Conservation (phyloP, 2,329 filamentous ascomycete genomes). For the Xylaria sp. region DNA sequence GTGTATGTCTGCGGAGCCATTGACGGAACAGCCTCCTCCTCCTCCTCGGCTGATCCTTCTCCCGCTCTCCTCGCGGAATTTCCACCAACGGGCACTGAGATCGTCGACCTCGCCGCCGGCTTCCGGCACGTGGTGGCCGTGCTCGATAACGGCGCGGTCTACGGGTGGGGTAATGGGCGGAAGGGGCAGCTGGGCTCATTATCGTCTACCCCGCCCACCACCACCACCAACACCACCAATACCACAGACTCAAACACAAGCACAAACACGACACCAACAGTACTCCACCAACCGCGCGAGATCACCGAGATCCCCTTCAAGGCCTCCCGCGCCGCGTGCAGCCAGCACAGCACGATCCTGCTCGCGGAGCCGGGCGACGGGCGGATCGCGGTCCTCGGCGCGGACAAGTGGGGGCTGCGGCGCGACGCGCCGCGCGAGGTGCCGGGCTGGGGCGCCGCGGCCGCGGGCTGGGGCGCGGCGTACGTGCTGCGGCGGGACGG, state of each 20-base stretch:
- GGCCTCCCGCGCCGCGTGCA: conserved; percentile 72
- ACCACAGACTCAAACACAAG: conserved; percentile 9
- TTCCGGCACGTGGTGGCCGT: conserved; percentile 79
- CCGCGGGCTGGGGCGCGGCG: conserved; percentile 81
- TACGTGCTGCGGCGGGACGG: conserved; percentile 69
- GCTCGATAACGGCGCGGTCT: conserved; percentile 73
- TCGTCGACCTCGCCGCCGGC: conserved; percentile 70
- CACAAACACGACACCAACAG: conserved; percentile 32
- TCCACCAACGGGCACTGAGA: conserved; percentile 59
- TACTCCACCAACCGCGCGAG: conserved; percentile 63
- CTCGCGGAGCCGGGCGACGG: conserved; percentile 60
- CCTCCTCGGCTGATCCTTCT: conserved; percentile 43
- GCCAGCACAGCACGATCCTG: conserved; percentile 83
- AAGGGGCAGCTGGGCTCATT: conserved; percentile 79
- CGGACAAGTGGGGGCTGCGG: conserved; percentile 71
- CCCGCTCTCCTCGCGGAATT: conserved; percentile 60
- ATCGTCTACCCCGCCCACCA: too few relatives aligned
- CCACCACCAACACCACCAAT: too few relatives aligned
- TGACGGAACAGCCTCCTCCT: conserved; percentile 69
- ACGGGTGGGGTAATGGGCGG: conserved; percentile 85
- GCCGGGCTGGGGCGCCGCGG: conserved; percentile 66
- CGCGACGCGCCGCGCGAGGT: conserved; percentile 58
- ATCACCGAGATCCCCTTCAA: conserved; percentile 63
- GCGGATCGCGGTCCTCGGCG: conserved; percentile 68
- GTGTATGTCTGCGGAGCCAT: conserved; percentile 70